These are phyloP conservation scores for Ichthyophthirius multifiliis DNA, from an alignment of 169 alveolate genomes.

Conservation along the genomic window DNA sequence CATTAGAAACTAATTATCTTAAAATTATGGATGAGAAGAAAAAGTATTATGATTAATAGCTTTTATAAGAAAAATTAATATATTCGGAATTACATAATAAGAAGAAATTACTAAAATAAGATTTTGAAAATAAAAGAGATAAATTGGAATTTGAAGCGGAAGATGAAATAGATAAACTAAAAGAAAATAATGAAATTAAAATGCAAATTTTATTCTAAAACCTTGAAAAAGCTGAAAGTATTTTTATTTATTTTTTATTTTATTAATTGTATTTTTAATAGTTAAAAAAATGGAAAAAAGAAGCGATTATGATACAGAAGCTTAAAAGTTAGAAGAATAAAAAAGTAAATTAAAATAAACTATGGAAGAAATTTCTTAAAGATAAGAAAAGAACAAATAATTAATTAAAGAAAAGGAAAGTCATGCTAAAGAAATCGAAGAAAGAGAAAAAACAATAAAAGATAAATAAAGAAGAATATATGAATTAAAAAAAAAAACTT, in stretches of 20 bases:
- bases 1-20: slow-evolving; percentile 43
- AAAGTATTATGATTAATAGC: slow-evolving; percentile 58
- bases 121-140: slow-evolving; percentile 44
- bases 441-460: slow-evolving; percentile 88
- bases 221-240: slow-evolving; percentile 33
- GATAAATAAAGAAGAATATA: slow-evolving; percentile 90
- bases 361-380: slow-evolving; percentile 35
- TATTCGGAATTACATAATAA: slow-evolving; percentile 66
- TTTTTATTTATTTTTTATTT: too few relatives aligned
- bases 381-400: slow-evolving; percentile 31
- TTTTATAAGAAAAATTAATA: slow-evolving; percentile 56
- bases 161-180: slow-evolving; percentile 76
- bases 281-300: slow-evolving; percentile 59
- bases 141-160: slow-evolving; percentile 82
- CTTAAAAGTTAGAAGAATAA: slow-evolving; percentile 62
- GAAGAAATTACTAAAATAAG: slow-evolving; percentile 63
- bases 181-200: slow-evolving; percentile 71
- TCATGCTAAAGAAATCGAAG: slow-evolving; percentile 80
- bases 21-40: slow-evolving; percentile 64
- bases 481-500: slow-evolving; percentile 90
- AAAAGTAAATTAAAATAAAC: slow-evolving; percentile 44
- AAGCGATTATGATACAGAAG: slow-evolving; percentile 60
- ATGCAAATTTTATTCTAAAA: slow-evolving; percentile 43
- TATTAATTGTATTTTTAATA: too few relatives aligned
- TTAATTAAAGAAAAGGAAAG: slow-evolving; percentile 53